A percentile compares a stretch with the other conserved stretches of the same genome.
phyloP scores from a whole-genome alignment of 2,329 filamentous ascomycete species.

The Monosporascus ibericus region DNA sequence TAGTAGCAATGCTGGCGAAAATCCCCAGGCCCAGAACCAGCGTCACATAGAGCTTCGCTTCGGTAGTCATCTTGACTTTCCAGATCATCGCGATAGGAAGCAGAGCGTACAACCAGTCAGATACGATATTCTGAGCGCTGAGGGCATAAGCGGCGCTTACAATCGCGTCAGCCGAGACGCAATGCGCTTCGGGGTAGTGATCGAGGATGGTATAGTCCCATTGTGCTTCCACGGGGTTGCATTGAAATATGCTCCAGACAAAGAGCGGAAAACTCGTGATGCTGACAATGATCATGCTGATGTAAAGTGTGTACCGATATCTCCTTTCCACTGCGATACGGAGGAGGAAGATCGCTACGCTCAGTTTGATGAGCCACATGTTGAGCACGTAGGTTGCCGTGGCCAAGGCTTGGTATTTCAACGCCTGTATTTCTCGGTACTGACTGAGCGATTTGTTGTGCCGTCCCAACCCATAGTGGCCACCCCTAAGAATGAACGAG shows the following conservation, averaged over 20 bases:
- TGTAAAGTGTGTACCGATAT: constrained; percentile 43
- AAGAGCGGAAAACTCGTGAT: constrained; percentile 43
- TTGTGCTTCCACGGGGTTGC: constrained; percentile 41
- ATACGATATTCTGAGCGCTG: constrained; percentile 45
- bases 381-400: constrained; percentile 44
- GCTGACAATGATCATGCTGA: constrained; percentile 38
- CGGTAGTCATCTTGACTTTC: constrained; percentile 46
- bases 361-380: constrained; percentile 53
- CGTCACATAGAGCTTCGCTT: constrained; percentile 46
- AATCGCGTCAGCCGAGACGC: constrained; percentile 37
- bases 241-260: constrained; percentile 43
- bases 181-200: constrained; percentile 27
- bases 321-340: constrained; percentile 38
- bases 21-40: constrained; percentile 43
- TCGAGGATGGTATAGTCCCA: constrained; percentile 45
- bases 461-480: constrained; percentile 36
- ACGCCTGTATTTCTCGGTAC: constrained; percentile 34
- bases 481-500: constrained; percentile 37
- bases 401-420: constrained; percentile 48
- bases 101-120: constrained; percentile 50
- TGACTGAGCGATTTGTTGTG: constrained; percentile 40
- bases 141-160: constrained; percentile 45
- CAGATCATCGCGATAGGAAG: constrained; percentile 49
- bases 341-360: constrained; percentile 47
- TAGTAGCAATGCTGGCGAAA: constrained; percentile 49